A percentile compares a stretch with the other conserved stretches of the same genome.
Evolutionary conservation across 371 early-diverging fungal species (phyloP).

Genomic region (Furculomyces boomerangus): DNA sequence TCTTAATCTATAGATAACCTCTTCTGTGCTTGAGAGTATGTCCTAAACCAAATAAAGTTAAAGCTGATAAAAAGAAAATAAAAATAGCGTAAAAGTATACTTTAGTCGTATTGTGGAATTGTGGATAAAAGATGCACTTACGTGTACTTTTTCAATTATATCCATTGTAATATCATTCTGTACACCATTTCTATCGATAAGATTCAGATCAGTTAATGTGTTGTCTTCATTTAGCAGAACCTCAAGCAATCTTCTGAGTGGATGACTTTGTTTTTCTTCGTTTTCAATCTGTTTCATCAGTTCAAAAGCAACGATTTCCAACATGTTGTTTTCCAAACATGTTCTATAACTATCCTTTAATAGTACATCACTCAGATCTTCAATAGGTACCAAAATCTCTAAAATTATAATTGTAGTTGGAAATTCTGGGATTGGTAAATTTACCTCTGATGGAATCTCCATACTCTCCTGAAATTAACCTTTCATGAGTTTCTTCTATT

Average conservation of each 20-base stretch:
- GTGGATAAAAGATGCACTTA: not conserved
- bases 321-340: not conserved
- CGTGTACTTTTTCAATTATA: not conserved
- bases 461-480: not conserved
- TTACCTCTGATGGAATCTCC: not conserved
- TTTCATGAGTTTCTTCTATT: not conserved
- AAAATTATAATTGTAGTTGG: not conserved
- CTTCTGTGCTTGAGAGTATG: not conserved
- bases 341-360: not conserved
- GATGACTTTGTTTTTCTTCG: not conserved
- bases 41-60: not conserved
- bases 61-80: not conserved
- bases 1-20: not conserved
- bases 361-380: not conserved
- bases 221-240: not conserved
- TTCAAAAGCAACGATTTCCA: not conserved
- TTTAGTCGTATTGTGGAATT: not conserved
- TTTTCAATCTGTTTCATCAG: not conserved
- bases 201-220: not conserved
- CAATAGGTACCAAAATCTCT: not conserved
- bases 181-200: not conserved
- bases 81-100: not conserved
- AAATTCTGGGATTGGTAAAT: not conserved
- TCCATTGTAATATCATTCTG: not conserved
- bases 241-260: not conserved